phyloP scores from a whole-genome alignment of 2,329 filamentous ascomycete genomes.

The Grosmannia clavigera region DNA sequence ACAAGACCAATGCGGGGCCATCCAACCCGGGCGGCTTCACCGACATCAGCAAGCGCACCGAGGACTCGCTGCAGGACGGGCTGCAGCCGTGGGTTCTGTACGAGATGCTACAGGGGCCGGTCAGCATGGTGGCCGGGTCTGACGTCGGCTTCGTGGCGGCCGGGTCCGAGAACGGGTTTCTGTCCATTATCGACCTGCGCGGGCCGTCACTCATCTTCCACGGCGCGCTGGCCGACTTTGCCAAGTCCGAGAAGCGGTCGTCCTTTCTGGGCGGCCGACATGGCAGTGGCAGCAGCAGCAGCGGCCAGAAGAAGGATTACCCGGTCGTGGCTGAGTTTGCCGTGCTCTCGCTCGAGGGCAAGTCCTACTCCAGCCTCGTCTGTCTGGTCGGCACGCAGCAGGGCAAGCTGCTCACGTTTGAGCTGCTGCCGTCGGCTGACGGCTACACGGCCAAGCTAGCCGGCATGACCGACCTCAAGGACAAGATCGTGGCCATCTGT shows the following conservation, averaged over 20 bases:
- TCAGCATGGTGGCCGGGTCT: slow-evolving; percentile 72
- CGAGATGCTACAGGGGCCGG: slow-evolving; percentile 69
- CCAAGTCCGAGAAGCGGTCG: slow-evolving; percentile 61
- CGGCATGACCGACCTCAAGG: slow-evolving; percentile 56
- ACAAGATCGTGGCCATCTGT: slow-evolving; percentile 59
- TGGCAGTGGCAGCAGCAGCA: slow-evolving; percentile 22
- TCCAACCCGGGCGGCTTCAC: slow-evolving; percentile 58
- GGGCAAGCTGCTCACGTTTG: slow-evolving; percentile 80
- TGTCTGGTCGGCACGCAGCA: slow-evolving; percentile 82
- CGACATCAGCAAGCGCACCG: slow-evolving; percentile 60
- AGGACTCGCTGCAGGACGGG: slow-evolving; percentile 57
- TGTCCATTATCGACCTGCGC: slow-evolving; percentile 77
- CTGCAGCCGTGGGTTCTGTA: slow-evolving; percentile 64
- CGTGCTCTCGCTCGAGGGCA: slow-evolving; percentile 85
- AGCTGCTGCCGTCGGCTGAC: slow-evolving; percentile 65
- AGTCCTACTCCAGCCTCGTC: slow-evolving; percentile 87
- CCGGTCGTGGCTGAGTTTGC: slow-evolving; percentile 79
- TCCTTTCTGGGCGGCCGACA: slow-evolving; percentile 53
- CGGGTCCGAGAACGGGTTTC: slow-evolving; percentile 69
- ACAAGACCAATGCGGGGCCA: slow-evolving; percentile 18
- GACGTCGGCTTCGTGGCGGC: slow-evolving; percentile 85
- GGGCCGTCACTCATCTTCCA: slow-evolving; percentile 77
- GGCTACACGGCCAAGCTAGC: slow-evolving; percentile 62
- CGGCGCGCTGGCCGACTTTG: slow-evolving; percentile 58
- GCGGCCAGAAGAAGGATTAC: slow-evolving; percentile 48